Base-by-base conservation (phyloP, 2,329 filamentous ascomycete genomes). In the Colletotrichum chlorophyti region DNA sequence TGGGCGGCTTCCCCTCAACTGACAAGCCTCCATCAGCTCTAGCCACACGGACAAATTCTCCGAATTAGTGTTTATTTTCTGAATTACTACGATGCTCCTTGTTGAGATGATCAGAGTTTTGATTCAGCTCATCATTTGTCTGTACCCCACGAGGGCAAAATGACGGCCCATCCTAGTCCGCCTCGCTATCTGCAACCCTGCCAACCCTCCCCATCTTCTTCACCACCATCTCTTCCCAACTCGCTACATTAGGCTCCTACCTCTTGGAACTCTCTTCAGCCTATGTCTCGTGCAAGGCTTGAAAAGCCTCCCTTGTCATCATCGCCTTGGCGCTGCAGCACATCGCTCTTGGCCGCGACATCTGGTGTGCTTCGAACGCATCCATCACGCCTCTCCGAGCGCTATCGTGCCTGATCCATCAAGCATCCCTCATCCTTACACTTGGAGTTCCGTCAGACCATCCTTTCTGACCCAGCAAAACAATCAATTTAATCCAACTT, bases 361-460 rank as follows among this genome's bases (percentile, higher is more conserved):
- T 59, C 51, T 59, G 21, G 35, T 26, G 21, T 55, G 50, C 43
- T 42, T 43, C 55, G 42, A 49, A 55, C 43, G 51, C 51, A 55
- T 43, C 43, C 55, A 54, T 55, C 31, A 37, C 24, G n/a, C 37
- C 29, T 53, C 43, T 24, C 51, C 23, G 47, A 31, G 14, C 31
- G 35, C 26, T 32, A 42, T 19, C 43, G 37, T 31, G 37, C 50
- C 55, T 59, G 24, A 40, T 55, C n/a, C 55, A 50, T 21, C 9
- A n/a, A 47, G 15, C 38, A 47, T 21, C 53, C 51, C 46, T 35
- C 38, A 43, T 47, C 46, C 53, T 43, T 29, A 45, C 40, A 29
- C 40, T 40, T 19, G 40, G 23, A 29, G 7, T 11, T 7, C 23
- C 31, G 54, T 43, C 31, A 19, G 43, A 38, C 35, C 24, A 42